Evolutionary conservation across 2,329 filamentous ascomycete species (phyloP), one percentile per base, ranked within the genome.

Genomic region (Microcyclosporella mali): DNA sequence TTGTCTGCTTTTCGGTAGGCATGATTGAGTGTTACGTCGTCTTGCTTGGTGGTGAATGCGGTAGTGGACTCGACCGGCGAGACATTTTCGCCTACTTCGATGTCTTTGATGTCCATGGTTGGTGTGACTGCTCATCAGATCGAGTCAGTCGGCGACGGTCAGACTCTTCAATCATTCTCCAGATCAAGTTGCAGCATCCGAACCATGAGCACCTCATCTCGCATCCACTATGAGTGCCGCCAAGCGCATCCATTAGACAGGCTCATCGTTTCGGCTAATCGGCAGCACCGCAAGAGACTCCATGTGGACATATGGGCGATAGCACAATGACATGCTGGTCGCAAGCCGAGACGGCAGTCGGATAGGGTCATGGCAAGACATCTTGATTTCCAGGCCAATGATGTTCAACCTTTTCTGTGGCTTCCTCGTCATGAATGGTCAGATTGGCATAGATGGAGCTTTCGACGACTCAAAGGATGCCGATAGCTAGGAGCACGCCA

Each of bases 1-100:
- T 56, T 56, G 42, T 64, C 62, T n/a, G 60, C 56, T 46, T 62
- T 63, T n/a, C 57, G 56, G 33, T 53, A 51, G 38, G 48, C 49
- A 40, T 36, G 27, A 47, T 48, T 51, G 40, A 40, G 31, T 41
- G 47, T 43, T 34, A 33, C 37, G 8, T 39, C 30, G n/a, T 14
- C 18, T 11, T 15, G 16, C 15, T n/a, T 25, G 33, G 15, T 21
- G 21, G 19, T 15, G 29, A 28, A 8, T 6, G 41, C 45, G 11
- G 37, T 21, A 2, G 32, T 19, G 6, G 45, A 44, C 2, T 19
- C 25, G 11, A 17, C 18, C 11, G 32, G 32, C 6, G 40, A 43
- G 4, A 37, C 27, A 9, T 7, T 33, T 19, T 50, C 44, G 21
- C 30, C 17, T 14, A 45, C 29, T 6, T 40, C 47, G 30, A 36